Conservation (phyloP, 1,139 yeast species). For the Nakaseomyces uthaithaninus region DNA sequence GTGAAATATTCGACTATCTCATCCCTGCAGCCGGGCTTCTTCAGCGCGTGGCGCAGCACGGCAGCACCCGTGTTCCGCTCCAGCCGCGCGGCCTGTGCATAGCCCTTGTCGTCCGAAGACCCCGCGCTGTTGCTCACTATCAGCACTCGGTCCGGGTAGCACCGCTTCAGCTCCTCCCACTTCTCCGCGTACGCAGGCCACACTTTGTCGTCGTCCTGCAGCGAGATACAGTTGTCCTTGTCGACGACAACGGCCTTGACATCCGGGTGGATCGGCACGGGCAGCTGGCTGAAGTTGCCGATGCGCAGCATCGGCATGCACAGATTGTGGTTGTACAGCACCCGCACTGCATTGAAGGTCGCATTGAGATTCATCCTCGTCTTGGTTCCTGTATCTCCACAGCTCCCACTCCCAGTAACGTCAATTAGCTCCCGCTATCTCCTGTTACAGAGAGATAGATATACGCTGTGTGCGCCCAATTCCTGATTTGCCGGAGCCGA, state of each 20-base stretch:
- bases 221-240: constrained; percentile 92
- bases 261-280: constrained; percentile 39
- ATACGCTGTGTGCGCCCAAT: too few species aligned
- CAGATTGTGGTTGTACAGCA: constrained; percentile 55
- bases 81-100: constrained; percentile 54
- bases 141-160: constrained; percentile 61
- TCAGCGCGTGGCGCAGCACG: constrained; percentile 67
- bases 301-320: constrained; percentile 62
- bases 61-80: constrained; percentile 65
- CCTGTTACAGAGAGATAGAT: too few species aligned
- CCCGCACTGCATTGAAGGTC: constrained; percentile 55
- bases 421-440: too few species aligned
- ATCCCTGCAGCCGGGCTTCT: constrained; percentile 81
- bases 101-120: constrained; percentile 59
- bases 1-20: constrained; percentile 59
- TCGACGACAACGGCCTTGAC: constrained; percentile 82
- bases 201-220: constrained; percentile 69
- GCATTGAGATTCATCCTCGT: constrained; percentile 52
- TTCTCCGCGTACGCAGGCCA: constrained; percentile 63
- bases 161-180: constrained; percentile 48
- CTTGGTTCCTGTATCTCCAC: neutral
- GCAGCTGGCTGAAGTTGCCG: constrained; percentile 54
- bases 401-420: neutral
- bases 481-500: too few species aligned
- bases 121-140: constrained; percentile 95